These are phyloP conservation scores for Neocallimastix lanati DNA, from an alignment of 192 early-diverging fungal species.

Conservation along the genomic window DNA sequence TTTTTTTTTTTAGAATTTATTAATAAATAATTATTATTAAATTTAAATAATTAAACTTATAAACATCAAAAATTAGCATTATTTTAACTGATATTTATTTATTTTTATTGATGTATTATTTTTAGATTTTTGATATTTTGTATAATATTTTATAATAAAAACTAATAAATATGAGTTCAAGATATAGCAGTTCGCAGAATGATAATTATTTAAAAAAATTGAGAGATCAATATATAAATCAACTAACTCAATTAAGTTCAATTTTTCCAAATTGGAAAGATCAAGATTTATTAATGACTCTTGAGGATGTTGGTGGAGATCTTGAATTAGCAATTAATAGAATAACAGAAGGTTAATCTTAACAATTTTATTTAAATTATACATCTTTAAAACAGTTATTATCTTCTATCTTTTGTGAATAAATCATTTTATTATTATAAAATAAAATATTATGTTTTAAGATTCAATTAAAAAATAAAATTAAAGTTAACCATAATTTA, in stretches of 20 bases:
- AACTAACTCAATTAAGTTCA: constrained; percentile 42
- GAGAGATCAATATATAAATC: constrained; percentile 32
- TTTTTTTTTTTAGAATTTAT: too few species aligned
- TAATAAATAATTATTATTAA: too few species aligned
- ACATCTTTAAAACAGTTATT: too few species aligned
- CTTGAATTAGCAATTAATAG: constrained; percentile 57
- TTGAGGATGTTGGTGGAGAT: constrained; percentile 76
- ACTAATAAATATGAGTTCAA: neutral
- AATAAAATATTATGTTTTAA: too few species aligned
- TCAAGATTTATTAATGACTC: constrained; percentile 62
- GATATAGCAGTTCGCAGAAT: neutral
- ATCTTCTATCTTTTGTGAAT: too few species aligned
- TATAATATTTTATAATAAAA: neutral
- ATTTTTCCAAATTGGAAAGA: constrained; percentile 72
- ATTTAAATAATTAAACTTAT: too few species aligned
- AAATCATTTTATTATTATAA: too few species aligned
- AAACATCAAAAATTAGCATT: too few species aligned
- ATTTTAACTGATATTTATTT: too few species aligned
- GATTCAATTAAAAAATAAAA: too few species aligned
- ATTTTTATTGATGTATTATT: neutral
- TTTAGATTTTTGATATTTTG: neutral
- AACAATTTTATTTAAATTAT: constrained; percentile 9
- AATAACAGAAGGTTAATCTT: constrained; percentile 50
- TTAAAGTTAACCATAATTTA: too few species aligned
- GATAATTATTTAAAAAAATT: constrained; percentile 39